Conservation (phyloP, 495 filamentous ascomycete species). For the Penicillium longicatenatum region DNA sequence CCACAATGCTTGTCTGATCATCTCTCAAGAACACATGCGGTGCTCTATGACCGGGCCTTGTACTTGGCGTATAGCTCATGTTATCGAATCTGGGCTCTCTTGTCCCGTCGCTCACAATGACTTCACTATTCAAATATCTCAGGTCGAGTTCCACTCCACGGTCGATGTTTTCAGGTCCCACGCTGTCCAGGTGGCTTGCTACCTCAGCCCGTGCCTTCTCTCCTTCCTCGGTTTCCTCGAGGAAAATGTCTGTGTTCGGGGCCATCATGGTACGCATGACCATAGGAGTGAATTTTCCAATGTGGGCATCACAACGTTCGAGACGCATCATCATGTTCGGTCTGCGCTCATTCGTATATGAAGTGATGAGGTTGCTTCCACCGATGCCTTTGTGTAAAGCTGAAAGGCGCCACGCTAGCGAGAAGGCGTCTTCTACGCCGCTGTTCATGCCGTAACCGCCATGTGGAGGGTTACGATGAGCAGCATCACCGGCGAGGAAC, state of each 20-base stretch:
- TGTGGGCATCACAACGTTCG: not conserved
- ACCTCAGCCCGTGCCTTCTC: not conserved
- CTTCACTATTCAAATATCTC: not conserved
- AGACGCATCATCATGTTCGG: not conserved
- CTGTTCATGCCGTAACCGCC: slow-evolving; percentile 41
- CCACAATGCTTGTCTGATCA: slow-evolving; percentile 27
- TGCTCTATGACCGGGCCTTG: slow-evolving; percentile 30
- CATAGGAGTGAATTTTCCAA: not conserved
- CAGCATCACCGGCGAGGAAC: slow-evolving; percentile 55
- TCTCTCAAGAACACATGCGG: slow-evolving; percentile 37
- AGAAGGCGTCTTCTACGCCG: slow-evolving; percentile 32
- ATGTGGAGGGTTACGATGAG: slow-evolving; percentile 53
- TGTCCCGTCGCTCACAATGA: not conserved
- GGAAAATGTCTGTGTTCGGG: not conserved
- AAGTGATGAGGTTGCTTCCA: not conserved
- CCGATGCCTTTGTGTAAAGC: not conserved
- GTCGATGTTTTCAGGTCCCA: not conserved
- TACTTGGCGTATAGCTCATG: slow-evolving; percentile 25
- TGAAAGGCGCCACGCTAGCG: slow-evolving; percentile 34
- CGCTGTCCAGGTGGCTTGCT: not conserved
- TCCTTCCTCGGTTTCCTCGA: not conserved
- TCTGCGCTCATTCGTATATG: not conserved
- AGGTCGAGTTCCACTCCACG: not conserved
- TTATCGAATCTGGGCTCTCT: not conserved
- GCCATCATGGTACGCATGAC: not conserved